A percentile compares a stretch with the other conserved stretches of the same genome.
Evolutionary conservation across 495 filamentous ascomycete genomes (phyloP).

Genomic region (Hypoxylon fragiforme): DNA sequence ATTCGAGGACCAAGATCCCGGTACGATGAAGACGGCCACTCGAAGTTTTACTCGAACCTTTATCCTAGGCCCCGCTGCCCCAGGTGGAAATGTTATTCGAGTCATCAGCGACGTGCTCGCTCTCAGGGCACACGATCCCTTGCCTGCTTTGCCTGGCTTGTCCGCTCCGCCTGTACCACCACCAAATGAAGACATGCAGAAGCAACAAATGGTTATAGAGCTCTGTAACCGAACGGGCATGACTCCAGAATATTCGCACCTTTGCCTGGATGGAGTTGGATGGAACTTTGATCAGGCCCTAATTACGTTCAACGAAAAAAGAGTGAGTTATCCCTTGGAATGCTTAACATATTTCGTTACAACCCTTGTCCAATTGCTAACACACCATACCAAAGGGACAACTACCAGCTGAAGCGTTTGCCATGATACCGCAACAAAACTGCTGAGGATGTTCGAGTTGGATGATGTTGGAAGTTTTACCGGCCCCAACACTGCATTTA

Average conservation of each 20-base stretch:
- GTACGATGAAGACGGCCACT: slow-evolving; percentile 52
- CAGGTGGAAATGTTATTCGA: slow-evolving; percentile 63
- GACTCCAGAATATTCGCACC: slow-evolving; percentile 69
- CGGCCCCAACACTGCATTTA: slow-evolving; percentile 20
- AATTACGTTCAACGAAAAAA: slow-evolving; percentile 65
- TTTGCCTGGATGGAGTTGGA: slow-evolving; percentile 69
- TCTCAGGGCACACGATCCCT: slow-evolving; percentile 60
- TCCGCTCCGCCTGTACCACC: not conserved
- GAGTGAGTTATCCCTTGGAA: slow-evolving; percentile 28
- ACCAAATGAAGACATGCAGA: slow-evolving; percentile 50
- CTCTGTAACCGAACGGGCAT: slow-evolving; percentile 70
- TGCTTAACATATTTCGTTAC: not conserved
- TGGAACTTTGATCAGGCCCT: slow-evolving; percentile 76
- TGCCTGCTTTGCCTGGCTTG: slow-evolving; percentile 36
- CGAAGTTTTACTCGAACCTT: slow-evolving; percentile 88
- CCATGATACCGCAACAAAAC: slow-evolving; percentile 7
- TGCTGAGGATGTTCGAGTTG: not conserved
- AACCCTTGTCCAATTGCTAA: slow-evolving; percentile 2
- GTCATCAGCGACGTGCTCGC: slow-evolving; percentile 81
- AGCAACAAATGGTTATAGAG: slow-evolving; percentile 66
- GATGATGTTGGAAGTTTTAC: slow-evolving; percentile 1
- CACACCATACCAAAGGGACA: slow-evolving; percentile 28
- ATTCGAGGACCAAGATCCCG: slow-evolving; percentile 72
- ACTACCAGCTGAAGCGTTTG: slow-evolving; percentile 47
- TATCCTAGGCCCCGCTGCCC: slow-evolving; percentile 72